Evolutionary conservation across 2,329 filamentous ascomycete species (phyloP), one percentile per base, ranked within the genome.

Genomic region (Aspergillus sp.): DNA sequence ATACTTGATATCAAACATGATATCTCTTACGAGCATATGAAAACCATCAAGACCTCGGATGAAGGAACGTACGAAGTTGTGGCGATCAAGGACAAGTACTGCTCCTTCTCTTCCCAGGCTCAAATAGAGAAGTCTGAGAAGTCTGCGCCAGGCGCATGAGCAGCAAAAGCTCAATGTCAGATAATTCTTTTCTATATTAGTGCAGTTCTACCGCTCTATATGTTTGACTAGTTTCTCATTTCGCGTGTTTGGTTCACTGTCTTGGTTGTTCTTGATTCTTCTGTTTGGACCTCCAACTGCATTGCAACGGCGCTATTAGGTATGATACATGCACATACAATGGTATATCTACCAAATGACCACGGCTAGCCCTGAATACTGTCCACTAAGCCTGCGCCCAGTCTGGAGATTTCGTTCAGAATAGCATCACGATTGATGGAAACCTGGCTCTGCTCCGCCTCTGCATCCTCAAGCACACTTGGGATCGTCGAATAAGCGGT

Each of bases 11-110:
- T 95, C 59, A 84, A 89, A 61, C 91, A 94, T 60, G 92, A 96
- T 62, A 80, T 88, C 16, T 93, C 88, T 45, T 83, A 92, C 57
- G 90, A 95, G 64, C 82, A 90, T 69, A 86, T 77, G 65, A 92
- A 95, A 80, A 83, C 84, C 22, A 83, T 97, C 62, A 86, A 86
- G 63, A 91, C 92, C 22, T 91, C 87, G 61, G 89, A 96, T 67
- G 94, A 97, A 78, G 94, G 94, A 46, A 96, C 91, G 60, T 99
- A 99, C 68, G 94, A 99, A 75, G 93, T 99, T 16, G 89, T 97
- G 26, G 87, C 90, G 10, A 96, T 99, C 73, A 95, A 95, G 78
- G 94, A 99, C 73, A 85, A 85, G 65, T 95, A 84, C 75, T 99
- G 94, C 70, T 86, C 90, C 22, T 96, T 95, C 72, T 89, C 89